phyloP scores from a whole-genome alignment of 129 eudicot species.

The Scalesia atractyloides region DNA sequence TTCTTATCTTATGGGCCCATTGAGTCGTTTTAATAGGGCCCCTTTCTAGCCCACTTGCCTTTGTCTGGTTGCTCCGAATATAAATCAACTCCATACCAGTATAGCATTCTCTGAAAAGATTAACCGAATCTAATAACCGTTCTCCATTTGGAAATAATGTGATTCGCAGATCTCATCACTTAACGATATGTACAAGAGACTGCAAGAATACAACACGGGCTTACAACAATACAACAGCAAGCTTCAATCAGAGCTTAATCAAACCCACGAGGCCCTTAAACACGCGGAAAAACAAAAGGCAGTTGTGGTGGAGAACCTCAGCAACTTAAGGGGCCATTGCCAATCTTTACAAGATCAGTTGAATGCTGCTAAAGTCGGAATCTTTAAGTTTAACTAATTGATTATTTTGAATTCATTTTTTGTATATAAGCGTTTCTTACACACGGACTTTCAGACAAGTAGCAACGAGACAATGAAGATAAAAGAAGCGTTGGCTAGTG shows the following conservation, averaged over 20 bases:
- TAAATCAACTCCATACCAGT: too few species aligned
- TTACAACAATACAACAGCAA: conserved; percentile 88
- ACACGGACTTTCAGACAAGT: conserved; percentile 47
- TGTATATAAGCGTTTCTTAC: conserved; percentile 11
- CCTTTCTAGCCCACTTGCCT: too few species aligned
- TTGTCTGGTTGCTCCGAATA: too few species aligned
- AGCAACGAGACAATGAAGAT: conserved; percentile 61
- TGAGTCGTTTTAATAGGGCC: too few species aligned
- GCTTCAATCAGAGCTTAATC: conserved; percentile 85
- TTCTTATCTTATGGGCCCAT: too few species aligned
- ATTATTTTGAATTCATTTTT: background rate
- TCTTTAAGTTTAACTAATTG: background rate
- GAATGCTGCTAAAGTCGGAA: conserved; percentile 51
- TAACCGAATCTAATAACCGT: background rate
- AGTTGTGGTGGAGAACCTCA: conserved; percentile 69
- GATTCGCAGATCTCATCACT: conserved; percentile 59
- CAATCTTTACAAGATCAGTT: conserved; percentile 76
- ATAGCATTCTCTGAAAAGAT: too few species aligned
- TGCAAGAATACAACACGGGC: conserved; percentile 92
- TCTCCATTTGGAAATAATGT: conserved; percentile 1
- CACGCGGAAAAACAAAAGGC: conserved; percentile 79
- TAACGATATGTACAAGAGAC: conserved; percentile 77
- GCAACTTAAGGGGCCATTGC: conserved; percentile 76
- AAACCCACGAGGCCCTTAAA: conserved; percentile 68
- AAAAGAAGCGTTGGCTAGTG: conserved; percentile 65